Evolutionary conservation across 2,329 filamentous ascomycete species (phyloP).

Genomic region (Cladobotryum mycophilum): DNA sequence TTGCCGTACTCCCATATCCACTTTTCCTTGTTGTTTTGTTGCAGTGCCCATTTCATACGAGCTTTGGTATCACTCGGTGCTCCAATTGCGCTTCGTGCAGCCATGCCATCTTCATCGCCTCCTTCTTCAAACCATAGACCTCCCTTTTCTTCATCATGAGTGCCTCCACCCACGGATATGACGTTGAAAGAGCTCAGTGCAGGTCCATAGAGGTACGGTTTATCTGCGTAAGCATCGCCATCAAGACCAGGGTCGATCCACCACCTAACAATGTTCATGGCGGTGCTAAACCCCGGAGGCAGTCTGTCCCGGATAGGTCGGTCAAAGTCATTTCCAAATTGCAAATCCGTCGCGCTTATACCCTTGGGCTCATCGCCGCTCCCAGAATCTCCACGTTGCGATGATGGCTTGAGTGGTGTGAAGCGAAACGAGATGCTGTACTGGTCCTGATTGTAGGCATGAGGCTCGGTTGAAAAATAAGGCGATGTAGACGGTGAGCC

Average conservation of each 20-base stretch:
- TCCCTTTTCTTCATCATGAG: constrained; percentile 40
- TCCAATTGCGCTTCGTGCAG: constrained; percentile 38
- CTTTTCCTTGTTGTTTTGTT: constrained; percentile 39
- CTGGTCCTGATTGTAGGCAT: constrained; percentile 62
- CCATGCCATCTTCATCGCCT: constrained; percentile 50
- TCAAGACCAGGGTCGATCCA: constrained; percentile 87
- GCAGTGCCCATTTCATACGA: constrained; percentile 55
- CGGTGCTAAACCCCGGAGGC: constrained; percentile 79
- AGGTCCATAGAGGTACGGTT: constrained; percentile 79
- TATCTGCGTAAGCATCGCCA: constrained; percentile 81
- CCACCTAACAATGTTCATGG: constrained; percentile 81
- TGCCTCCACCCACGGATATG: constrained; percentile 56
- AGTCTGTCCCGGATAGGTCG: constrained; percentile 79
- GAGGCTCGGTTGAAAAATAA: constrained; percentile 70
- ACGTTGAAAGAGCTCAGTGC: constrained; percentile 75
- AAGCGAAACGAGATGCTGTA: constrained; percentile 81
- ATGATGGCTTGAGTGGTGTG: constrained; percentile 51
- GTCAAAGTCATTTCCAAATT: constrained; percentile 96
- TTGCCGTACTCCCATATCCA: constrained; percentile 51
- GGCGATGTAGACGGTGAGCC: constrained; percentile 61
- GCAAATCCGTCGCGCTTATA: constrained; percentile 65
- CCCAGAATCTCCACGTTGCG: constrained; percentile 9
- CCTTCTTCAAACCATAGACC: constrained; percentile 60
- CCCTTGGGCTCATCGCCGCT: constrained; percentile 28
- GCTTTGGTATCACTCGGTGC: constrained; percentile 47